A percentile compares a stretch with the other conserved stretches of the same genome.
Conservation (phyloP, 208 protist genomes). For the Kentomonas sorsogonicus region DNA sequence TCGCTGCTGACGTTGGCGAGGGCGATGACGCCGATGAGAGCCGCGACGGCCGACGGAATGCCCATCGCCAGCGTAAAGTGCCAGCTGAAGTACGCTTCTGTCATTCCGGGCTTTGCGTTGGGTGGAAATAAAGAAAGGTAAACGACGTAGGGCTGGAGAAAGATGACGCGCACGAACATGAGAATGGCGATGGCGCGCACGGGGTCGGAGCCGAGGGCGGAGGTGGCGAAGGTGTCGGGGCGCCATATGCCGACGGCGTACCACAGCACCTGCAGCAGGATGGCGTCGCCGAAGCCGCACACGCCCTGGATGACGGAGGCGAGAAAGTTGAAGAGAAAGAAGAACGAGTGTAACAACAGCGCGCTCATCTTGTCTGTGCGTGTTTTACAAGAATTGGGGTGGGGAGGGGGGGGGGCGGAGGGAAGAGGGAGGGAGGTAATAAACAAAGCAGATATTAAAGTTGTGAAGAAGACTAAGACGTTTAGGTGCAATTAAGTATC, state of each 20-base stretch:
- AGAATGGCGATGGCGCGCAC: slow-evolving; percentile 27
- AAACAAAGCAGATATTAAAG: too few relatives aligned
- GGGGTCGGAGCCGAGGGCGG: slow-evolving; percentile 23
- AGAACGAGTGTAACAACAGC: too few relatives aligned
- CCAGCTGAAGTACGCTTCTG: slow-evolving; percentile 29
- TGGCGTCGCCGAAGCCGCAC: slow-evolving; percentile 52
- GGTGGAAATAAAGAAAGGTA: too few relatives aligned
- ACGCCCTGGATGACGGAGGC: slow-evolving; percentile 50
- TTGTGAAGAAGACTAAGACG: too few relatives aligned
- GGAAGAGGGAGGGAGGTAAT: too few relatives aligned
- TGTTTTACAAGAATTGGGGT: too few relatives aligned
- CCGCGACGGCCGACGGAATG: slow-evolving; percentile 23
- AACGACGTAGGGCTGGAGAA: slow-evolving; percentile 21
- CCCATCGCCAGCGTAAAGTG: slow-evolving; percentile 34
- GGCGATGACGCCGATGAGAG: slow-evolving; percentile 21
- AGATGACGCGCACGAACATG: slow-evolving; percentile 35
- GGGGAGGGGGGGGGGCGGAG: too few relatives aligned
- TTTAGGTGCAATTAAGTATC: too few relatives aligned
- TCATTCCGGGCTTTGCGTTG: too few relatives aligned
- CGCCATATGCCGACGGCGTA: slow-evolving; percentile 20
- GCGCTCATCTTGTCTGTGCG: too few relatives aligned
- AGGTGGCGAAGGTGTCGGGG: slow-evolving; percentile 23
- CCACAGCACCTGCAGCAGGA: slow-evolving; percentile 54
- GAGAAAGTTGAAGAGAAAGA: slow-evolving; percentile 41
- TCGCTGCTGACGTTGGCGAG: slow-evolving; percentile 16